phyloP scores from a whole-genome alignment of 2,329 filamentous ascomycete genomes.

The Curvularia sp. region DNA sequence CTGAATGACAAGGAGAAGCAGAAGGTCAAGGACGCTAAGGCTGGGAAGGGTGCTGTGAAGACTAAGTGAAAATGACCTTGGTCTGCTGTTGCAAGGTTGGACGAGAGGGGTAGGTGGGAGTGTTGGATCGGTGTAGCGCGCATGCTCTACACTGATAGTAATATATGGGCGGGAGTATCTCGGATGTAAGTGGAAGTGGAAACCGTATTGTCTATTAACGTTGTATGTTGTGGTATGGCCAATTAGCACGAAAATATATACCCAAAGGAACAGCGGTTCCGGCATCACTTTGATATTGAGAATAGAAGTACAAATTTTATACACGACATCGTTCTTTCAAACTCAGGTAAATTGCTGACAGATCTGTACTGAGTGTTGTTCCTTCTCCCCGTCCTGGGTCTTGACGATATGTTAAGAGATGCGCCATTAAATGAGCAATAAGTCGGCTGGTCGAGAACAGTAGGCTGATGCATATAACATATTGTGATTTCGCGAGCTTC shows the following conservation, averaged over 20 bases:
- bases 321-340: background rate
- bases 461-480: background rate
- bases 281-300: background rate
- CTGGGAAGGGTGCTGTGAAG: slow-evolving; percentile 28
- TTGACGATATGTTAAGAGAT: background rate
- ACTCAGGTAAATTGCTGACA: background rate
- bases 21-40: slow-evolving; percentile 30
- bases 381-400: background rate
- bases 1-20: slow-evolving; percentile 31
- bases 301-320: background rate
- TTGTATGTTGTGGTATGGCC: background rate
- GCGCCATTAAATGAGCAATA: background rate
- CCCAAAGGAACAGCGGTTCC: background rate
- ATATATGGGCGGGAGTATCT: background rate
- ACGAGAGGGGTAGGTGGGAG: background rate
- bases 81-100: background rate
- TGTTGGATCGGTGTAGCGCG: background rate
- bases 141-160: background rate
- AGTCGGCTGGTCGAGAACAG: background rate
- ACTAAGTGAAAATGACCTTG: background rate
- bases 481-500: background rate
- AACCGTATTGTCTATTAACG: background rate
- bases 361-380: background rate
- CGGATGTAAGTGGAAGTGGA: background rate
- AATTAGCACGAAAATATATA: background rate